Percentiles rank a stretch among this genome's conserved stretches.
These are phyloP conservation scores for Piper longum DNA, from an alignment of 164 flowering plant genomes.

Conservation along the genomic window DNA sequence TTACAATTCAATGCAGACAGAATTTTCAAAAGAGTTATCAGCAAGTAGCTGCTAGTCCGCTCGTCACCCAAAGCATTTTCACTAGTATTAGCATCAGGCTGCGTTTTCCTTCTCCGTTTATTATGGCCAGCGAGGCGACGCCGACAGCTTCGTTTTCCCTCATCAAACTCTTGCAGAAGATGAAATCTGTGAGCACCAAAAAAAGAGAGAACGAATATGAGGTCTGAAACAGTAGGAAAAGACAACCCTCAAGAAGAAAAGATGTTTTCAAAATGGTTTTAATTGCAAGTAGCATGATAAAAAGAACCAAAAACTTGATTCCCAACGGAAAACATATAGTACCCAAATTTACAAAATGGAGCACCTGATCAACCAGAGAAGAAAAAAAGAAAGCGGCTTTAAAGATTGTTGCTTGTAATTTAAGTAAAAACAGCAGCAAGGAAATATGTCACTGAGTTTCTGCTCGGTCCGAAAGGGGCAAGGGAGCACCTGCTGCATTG, in stretches of 20 bases:
- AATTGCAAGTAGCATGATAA: too few relatives aligned
- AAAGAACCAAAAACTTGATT: too few relatives aligned
- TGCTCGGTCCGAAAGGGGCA: background rate
- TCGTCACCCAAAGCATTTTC: constrained; percentile 30
- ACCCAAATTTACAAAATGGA: too few relatives aligned
- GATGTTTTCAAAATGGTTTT: too few relatives aligned
- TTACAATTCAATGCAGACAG: constrained; percentile 42
- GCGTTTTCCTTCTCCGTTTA: constrained; percentile 45
- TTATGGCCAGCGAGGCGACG: constrained; percentile 52
- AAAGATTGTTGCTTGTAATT: too few relatives aligned
- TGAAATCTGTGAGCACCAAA: constrained; percentile 31
- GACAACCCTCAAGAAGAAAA: too few relatives aligned
- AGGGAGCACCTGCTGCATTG: constrained; percentile 45
- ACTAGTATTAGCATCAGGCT: constrained; percentile 43
- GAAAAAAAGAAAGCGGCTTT: too few relatives aligned
- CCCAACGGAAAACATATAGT: too few relatives aligned
- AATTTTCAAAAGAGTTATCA: constrained; percentile 31
- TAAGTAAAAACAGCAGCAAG: too few relatives aligned
- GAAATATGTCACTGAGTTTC: too few relatives aligned
- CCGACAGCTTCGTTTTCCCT: constrained; percentile 48
- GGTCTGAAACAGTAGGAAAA: too few relatives aligned
- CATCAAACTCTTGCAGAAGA: constrained; percentile 48
- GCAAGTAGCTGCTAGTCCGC: constrained; percentile 23
- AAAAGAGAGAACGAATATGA: background rate
- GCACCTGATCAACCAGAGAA: too few relatives aligned